Percentiles rank a stretch among this genome's conserved stretches.
These are phyloP conservation scores for Pythium oligandrum DNA, from an alignment of 352 stramenopile species.

Conservation along the genomic window DNA sequence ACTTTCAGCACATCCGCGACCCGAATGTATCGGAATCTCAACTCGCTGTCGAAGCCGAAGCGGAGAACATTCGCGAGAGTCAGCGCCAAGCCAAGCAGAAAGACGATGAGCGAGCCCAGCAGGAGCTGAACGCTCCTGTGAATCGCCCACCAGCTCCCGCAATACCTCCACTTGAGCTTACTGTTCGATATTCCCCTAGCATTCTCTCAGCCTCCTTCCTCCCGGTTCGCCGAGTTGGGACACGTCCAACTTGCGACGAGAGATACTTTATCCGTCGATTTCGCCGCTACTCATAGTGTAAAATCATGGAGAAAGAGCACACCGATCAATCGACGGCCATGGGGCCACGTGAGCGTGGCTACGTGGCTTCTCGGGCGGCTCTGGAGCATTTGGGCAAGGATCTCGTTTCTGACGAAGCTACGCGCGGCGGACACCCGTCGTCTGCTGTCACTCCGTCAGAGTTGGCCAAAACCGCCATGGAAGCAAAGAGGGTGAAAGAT, in stretches of 20 bases:
- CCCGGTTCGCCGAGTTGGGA: no score
- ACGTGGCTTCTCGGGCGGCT: slow-evolving; percentile 15
- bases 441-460: no score
- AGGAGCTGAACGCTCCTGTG: slow-evolving; percentile 1
- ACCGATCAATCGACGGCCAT: neutral
- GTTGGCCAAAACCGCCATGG: no score
- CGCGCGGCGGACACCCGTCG: no score
- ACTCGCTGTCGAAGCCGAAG: slow-evolving; percentile 5
- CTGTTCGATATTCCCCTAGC: no score
- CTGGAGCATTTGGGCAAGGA: slow-evolving; percentile 15
- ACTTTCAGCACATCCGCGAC: slow-evolving; percentile 6
- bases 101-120: neutral
- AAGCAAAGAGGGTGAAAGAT: no score
- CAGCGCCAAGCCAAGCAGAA: neutral
- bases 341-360: slow-evolving; percentile 9
- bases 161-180: no score
- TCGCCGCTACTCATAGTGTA: neutral
- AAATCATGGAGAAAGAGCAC: slow-evolving; percentile 4
- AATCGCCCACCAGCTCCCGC: slow-evolving; percentile 3
- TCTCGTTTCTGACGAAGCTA: slow-evolving; percentile 3
- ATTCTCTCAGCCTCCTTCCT: no score
- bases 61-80: slow-evolving; percentile 4
- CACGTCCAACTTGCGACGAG: no score
- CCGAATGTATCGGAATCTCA: slow-evolving; percentile 7
- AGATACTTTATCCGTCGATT: neutral